Evolutionary conservation across 305 asterid genomes (phyloP), one percentile per base, ranked within the genome.

Genomic region (Fraxinus albicans): DNA sequence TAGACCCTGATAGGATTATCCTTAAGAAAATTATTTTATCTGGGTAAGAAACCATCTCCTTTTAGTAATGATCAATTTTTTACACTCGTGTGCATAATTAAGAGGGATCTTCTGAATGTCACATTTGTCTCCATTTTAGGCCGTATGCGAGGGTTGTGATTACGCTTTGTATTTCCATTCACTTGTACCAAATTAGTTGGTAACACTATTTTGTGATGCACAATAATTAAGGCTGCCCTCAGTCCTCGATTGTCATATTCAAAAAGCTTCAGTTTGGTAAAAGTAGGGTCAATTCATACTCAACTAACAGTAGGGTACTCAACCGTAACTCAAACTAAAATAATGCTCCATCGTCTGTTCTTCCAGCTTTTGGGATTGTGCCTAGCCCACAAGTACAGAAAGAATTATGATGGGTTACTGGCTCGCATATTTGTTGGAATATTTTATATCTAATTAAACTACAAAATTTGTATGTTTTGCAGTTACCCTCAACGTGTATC

Each of bases 401-500:
- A 23, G 33, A 60, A 60, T 60, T 60, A 8, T 23, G 33, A 23
- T 21, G 31, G 31, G 74, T 10, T 7, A 72, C 47, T 17, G 25
- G 36, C 77, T 6, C 1, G 27, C 10, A 8, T 40, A 65, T 38
- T 36, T 72, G 21, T 73, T 69, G 10, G 60, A 65, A 34, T 10
- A 60, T 47, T 67, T 73, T 31, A 76, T 77, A 80, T 36, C 80
- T 55, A 65, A 50, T 76, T 84, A 85, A 77, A 89, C 83, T 63
- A 47, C 77, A 38, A 29, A n/a, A 80, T 81, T 70, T 50, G 67
- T 70, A 69, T 86, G 73, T 83, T 79, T 23, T 91, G 94, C 97
- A 96, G 99, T 40, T 96, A 96, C 83, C 98, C 99, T n/a, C 97
- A 89, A 79, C 91, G 98, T 82, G 99, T 96, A 44, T 96, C 99